phyloP scores from a whole-genome alignment of 1,284 basidiomycete genomes.

The Trametes sp. region DNA sequence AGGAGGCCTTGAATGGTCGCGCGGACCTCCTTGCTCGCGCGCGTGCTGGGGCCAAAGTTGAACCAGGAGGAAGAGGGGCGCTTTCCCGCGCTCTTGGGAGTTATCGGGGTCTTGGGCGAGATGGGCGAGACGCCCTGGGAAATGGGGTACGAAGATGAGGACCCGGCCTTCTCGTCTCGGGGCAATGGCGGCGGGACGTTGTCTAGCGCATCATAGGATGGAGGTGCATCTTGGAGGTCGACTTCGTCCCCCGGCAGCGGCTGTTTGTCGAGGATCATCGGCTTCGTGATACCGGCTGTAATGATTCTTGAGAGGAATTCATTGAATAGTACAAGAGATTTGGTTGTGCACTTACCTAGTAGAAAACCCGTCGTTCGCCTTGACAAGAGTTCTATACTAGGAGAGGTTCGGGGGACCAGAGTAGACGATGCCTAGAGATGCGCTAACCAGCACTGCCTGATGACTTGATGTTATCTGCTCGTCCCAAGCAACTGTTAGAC shows the following conservation, averaged over 20 bases:
- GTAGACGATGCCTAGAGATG: too few species aligned
- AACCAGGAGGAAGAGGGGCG: slow-evolving; percentile 30
- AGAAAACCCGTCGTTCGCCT: too few species aligned
- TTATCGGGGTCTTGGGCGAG: slow-evolving; percentile 10
- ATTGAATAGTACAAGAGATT: too few species aligned
- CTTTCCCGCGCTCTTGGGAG: slow-evolving; percentile 8
- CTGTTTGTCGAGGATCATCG: slow-evolving; percentile 42
- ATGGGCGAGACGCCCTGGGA: slow-evolving; percentile 5
- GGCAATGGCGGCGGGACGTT: slow-evolving; percentile 18
- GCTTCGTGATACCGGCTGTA: not conserved
- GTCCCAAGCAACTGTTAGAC: too few species aligned
- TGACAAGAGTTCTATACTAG: too few species aligned
- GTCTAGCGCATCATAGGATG: slow-evolving; percentile 41
- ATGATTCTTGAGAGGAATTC: too few species aligned
- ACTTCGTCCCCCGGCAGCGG: slow-evolving; percentile 40
- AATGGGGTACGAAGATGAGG: slow-evolving; percentile 6
- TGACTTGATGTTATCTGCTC: too few species aligned
- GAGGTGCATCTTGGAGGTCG: slow-evolving; percentile 40
- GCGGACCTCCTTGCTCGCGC: slow-evolving; percentile 35
- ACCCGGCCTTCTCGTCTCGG: slow-evolving; percentile 24
- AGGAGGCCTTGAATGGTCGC: slow-evolving; percentile 38
- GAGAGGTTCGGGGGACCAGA: too few species aligned
- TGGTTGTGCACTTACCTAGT: too few species aligned
- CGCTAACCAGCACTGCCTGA: too few species aligned
- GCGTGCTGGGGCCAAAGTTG: slow-evolving; percentile 31